These are phyloP conservation scores for Escovopsis sp. DNA, from an alignment of 2,329 filamentous ascomycete genomes.

Conservation along the genomic window DNA sequence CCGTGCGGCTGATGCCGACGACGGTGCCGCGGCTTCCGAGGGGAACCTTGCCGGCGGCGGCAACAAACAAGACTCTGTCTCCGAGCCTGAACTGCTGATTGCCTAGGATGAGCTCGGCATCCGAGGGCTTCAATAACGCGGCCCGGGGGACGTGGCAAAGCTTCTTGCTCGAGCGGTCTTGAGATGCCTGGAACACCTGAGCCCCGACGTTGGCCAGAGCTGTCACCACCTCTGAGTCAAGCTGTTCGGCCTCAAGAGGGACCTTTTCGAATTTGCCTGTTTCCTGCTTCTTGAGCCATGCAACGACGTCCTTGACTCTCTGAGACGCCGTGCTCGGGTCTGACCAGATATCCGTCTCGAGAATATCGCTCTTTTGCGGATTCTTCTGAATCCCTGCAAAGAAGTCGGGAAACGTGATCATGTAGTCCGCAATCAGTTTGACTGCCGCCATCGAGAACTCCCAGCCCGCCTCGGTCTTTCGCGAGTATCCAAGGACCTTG, in stretches of 20 bases:
- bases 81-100: conserved; percentile 74
- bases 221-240: conserved; percentile 81
- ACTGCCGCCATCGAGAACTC: conserved; percentile 85
- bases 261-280: conserved; percentile 88
- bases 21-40: conserved; percentile 86
- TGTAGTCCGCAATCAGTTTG: conserved; percentile 70
- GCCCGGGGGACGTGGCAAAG: conserved; percentile 71
- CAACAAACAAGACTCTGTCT: conserved; percentile 84
- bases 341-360: conserved; percentile 76
- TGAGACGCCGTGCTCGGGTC: conserved; percentile 53
- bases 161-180: conserved; percentile 47
- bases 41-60: conserved; percentile 85
- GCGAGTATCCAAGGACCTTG: conserved; percentile 91
- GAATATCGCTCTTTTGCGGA: conserved; percentile 70
- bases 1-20: conserved; percentile 82
- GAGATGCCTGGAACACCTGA: conserved; percentile 34
- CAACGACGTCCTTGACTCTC: conserved; percentile 84
- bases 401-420: conserved; percentile 89
- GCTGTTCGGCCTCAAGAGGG: conserved; percentile 89
- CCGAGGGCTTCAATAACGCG: conserved; percentile 80
- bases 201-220: conserved; percentile 67
- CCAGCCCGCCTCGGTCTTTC: conserved; percentile 77
- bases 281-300: conserved; percentile 85
- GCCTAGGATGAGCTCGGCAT: conserved; percentile 84
- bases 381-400: conserved; percentile 78